Evolutionary conservation across 176 grass and related monocot species (phyloP).

Genomic region (Chrysopogon serrulatus): DNA sequence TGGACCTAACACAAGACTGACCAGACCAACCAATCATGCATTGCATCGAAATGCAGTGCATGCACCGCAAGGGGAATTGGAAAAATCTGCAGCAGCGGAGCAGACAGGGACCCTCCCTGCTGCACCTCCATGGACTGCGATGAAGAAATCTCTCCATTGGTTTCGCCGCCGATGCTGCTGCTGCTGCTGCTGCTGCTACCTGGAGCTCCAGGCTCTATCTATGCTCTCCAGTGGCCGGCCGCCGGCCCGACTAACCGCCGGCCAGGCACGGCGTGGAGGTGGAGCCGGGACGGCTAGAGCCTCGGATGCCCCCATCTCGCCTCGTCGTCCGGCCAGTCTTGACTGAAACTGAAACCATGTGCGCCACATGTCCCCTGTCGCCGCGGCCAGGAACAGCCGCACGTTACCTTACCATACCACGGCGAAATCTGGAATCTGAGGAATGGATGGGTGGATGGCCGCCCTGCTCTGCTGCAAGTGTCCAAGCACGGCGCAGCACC

Average conservation of each 20-base stretch:
- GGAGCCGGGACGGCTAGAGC: neutral
- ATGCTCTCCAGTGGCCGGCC: slow-evolving; percentile 17
- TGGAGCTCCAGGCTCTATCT: slow-evolving; percentile 26
- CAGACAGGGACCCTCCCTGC: no score
- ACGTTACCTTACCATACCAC: neutral
- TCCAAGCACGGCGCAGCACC: neutral
- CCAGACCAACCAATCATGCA: neutral
- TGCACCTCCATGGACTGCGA: no score
- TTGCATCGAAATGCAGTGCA: neutral
- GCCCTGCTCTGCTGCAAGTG: neutral
- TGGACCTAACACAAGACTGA: neutral
- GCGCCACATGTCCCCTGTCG: slow-evolving; percentile 68
- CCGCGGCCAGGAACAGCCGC: slow-evolving; percentile 9
- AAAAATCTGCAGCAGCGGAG: neutral
- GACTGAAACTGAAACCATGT: slow-evolving; percentile 39
- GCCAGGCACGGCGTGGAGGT: neutral
- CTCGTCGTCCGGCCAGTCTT: neutral
- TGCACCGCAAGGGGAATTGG: neutral
- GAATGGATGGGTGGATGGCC: neutral
- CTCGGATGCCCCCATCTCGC: slow-evolving; percentile 18
- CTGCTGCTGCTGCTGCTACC: neutral
- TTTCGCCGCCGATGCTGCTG: neutral
- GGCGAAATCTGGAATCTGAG: neutral
- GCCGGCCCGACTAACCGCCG: neutral
- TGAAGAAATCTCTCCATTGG: slow-evolving; percentile 8